Conservation (phyloP, 352 stramenopile species). For the Phytophthora fragariaefolia region DNA sequence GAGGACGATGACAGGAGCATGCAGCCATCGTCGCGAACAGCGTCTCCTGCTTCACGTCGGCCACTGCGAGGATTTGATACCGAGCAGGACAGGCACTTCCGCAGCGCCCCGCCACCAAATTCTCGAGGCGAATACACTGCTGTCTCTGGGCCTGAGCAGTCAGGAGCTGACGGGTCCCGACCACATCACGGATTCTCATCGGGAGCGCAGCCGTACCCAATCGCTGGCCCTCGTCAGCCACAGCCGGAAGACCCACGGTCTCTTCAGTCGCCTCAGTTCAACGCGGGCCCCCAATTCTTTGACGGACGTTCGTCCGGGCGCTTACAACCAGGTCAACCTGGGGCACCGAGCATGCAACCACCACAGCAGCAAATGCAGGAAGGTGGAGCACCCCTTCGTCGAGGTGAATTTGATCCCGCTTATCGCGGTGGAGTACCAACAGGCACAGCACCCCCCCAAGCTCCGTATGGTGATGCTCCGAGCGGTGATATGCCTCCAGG, state of each 20-base stretch:
- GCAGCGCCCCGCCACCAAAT: slow-evolving; percentile 13
- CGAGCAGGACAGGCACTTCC: slow-evolving; percentile 40
- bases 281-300: slow-evolving; percentile 21
- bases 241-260: slow-evolving; percentile 24
- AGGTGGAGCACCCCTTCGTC: slow-evolving; percentile 16
- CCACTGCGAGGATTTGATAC: slow-evolving; percentile 37
- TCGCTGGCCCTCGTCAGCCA: slow-evolving; percentile 22
- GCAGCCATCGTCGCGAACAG: slow-evolving; percentile 21
- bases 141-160: slow-evolving; percentile 14
- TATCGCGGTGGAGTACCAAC: slow-evolving; percentile 19
- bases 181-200: slow-evolving; percentile 31
- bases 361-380: slow-evolving; percentile 29
- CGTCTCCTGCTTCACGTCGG: slow-evolving; percentile 24
- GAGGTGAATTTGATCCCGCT: slow-evolving; percentile 24
- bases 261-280: slow-evolving; percentile 23
- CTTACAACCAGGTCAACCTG: slow-evolving; percentile 5
- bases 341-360: slow-evolving; percentile 20
- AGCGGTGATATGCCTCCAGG: slow-evolving; percentile 20
- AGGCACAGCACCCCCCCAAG: slow-evolving; percentile 9
- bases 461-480: slow-evolving; percentile 23
- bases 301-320: slow-evolving; percentile 26
- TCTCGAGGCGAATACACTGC: slow-evolving; percentile 27
- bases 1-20: slow-evolving; percentile 29
- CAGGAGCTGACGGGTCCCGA: slow-evolving; percentile 15
- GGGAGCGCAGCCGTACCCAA: slow-evolving; percentile 27